Evolutionary conservation across 768 basidiomycete species (phyloP).

Genomic region (Inosperma sp.): DNA sequence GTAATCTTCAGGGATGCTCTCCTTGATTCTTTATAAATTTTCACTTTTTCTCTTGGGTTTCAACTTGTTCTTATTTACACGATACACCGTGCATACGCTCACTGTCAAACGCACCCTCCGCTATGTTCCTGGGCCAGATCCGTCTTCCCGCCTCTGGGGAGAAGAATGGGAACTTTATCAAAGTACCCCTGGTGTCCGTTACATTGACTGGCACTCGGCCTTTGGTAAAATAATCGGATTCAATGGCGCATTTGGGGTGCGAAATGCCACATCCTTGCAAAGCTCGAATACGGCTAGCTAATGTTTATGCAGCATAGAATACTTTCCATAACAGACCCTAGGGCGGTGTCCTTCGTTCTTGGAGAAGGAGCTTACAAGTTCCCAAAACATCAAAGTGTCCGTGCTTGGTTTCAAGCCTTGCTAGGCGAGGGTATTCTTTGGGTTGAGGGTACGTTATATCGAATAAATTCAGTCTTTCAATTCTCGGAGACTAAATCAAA

Average conservation of each 20-base stretch:
- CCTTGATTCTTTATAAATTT: constrained; percentile 25
- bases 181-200: constrained; percentile 47
- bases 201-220: constrained; percentile 47
- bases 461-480: not conserved
- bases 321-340: constrained; percentile 51
- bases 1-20: constrained; percentile 21
- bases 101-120: constrained; percentile 31
- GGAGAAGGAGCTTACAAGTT: constrained; percentile 53
- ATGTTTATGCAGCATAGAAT: constrained; percentile 45
- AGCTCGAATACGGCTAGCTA: constrained; percentile 8
- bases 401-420: constrained; percentile 58
- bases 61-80: constrained; percentile 28
- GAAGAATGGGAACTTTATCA: constrained; percentile 56
- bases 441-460: constrained; percentile 47
- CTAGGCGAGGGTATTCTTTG: constrained; percentile 62
- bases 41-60: constrained; percentile 26
- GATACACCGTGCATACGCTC: constrained; percentile 32
- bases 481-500: not conserved
- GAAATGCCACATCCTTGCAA: constrained; percentile 14
- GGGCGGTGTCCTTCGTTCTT: constrained; percentile 51
- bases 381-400: constrained; percentile 58
- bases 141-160: constrained; percentile 54
- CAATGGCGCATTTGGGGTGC: constrained; percentile 53
- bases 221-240: constrained; percentile 56
- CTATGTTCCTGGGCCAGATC: constrained; percentile 48